A percentile compares a stretch with the other conserved stretches of the same genome.
Evolutionary conservation across 2,329 filamentous ascomycete genomes (phyloP).

Genomic region (Pestalotiopsis sp.): DNA sequence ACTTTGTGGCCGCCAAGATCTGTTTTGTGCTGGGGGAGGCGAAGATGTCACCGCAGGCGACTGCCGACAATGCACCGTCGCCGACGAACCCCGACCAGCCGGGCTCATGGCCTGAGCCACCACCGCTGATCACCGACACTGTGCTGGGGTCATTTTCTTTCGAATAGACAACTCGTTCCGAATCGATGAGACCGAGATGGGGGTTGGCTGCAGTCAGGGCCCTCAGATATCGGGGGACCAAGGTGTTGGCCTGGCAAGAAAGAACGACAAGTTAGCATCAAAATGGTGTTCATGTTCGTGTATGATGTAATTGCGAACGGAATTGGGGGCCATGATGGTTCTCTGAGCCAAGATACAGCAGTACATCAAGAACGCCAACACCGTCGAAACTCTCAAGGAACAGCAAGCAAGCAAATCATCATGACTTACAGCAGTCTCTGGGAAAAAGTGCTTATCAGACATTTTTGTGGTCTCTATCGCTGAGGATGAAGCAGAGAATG

Average conservation of each 20-base stretch:
- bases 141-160: slow-evolving; percentile 29
- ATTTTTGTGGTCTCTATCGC: neutral
- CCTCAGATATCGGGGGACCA: slow-evolving; percentile 26
- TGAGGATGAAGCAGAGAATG: neutral
- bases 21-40: slow-evolving; percentile 75
- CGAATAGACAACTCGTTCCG: slow-evolving; percentile 42
- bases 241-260: slow-evolving; percentile 19
- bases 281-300: neutral
- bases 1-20: slow-evolving; percentile 64
- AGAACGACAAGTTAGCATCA: neutral
- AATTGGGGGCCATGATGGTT: neutral
- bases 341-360: neutral
- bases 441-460: slow-evolving; percentile 17
- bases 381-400: neutral
- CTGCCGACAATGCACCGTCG: slow-evolving; percentile 66
- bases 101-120: slow-evolving; percentile 75
- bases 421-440: slow-evolving; percentile 7
- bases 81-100: slow-evolving; percentile 74
- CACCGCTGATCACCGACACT: slow-evolving; percentile 67
- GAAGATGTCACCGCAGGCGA: slow-evolving; percentile 75
- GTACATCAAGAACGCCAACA: neutral
- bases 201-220: slow-evolving; percentile 25
- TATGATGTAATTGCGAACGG: neutral
- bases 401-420: neutral
- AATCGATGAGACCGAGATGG: slow-evolving; percentile 43